Conservation (phyloP, 169 alveolate genomes). For the Cryptosporidium bovis region DNA sequence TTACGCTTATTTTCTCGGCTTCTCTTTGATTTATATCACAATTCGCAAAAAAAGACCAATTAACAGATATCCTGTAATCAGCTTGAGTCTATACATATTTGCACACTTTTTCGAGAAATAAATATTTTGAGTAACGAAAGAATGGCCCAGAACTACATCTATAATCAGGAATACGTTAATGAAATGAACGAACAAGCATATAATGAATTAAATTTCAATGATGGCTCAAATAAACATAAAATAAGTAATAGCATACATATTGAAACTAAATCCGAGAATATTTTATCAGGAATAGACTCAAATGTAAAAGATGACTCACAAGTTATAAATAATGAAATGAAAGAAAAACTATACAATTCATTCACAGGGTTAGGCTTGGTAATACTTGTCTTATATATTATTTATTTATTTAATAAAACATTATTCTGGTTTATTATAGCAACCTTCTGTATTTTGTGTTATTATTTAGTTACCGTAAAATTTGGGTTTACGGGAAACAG, state of each 20-base stretch:
- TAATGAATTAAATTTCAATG: neutral
- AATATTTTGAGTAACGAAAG: no score
- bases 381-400: constrained; percentile 7
- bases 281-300: no score
- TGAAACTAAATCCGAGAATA: neutral
- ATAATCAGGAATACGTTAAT: constrained; percentile 32
- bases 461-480: neutral
- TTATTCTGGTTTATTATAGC: constrained; percentile 44
- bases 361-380: constrained; percentile 18
- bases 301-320: neutral
- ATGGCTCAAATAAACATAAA: constrained; percentile 11
- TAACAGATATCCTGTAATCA: no score
- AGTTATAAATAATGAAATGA: neutral
- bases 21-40: no score
- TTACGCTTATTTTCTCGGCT: no score
- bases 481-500: neutral
- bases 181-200: constrained; percentile 30
- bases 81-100: no score
- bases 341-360: constrained; percentile 21
- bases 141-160: constrained; percentile 58
- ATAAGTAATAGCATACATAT: neutral
- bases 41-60: no score
- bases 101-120: no score
- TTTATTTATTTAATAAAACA: constrained; percentile 19
- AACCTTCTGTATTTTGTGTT: no score